Evolutionary conservation across 2,329 filamentous ascomycete genomes (phyloP).

Genomic region (Delphinella strobiligena): DNA sequence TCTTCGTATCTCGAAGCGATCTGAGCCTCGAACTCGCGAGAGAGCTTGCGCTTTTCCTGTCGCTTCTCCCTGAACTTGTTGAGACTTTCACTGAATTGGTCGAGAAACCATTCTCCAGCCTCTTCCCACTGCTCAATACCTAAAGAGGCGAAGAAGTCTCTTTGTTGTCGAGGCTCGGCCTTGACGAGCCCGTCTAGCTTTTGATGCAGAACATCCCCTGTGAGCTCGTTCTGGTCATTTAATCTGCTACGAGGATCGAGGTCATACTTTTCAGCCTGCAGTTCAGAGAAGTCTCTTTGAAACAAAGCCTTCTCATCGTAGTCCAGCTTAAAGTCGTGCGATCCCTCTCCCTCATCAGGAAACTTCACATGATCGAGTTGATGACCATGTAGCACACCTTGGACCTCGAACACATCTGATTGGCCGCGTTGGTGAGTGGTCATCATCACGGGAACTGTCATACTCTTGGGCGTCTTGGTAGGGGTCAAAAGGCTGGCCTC

Average conservation of each 20-base stretch:
- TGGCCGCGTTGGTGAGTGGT: too few species aligned
- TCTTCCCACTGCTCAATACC: slow-evolving; percentile 48
- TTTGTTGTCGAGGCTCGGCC: slow-evolving; percentile 24
- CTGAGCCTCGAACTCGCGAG: slow-evolving; percentile 44
- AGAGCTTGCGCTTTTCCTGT: slow-evolving; percentile 41
- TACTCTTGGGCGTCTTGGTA: too few species aligned
- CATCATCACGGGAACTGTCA: too few species aligned
- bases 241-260: slow-evolving; percentile 10
- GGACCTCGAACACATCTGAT: too few species aligned
- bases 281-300: slow-evolving; percentile 15
- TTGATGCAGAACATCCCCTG: slow-evolving; percentile 9
- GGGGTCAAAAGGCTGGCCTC: too few species aligned
- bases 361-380: too few species aligned
- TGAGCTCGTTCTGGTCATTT: not conserved
- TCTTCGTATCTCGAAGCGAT: slow-evolving; percentile 40
- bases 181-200: slow-evolving; percentile 12
- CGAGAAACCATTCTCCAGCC: slow-evolving; percentile 48
- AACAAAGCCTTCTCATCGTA: slow-evolving; percentile 15
- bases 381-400: too few species aligned
- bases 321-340: slow-evolving; percentile 13
- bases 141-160: slow-evolving; percentile 39
- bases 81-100: slow-evolving; percentile 40
- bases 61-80: slow-evolving; percentile 40
- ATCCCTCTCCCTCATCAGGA: not conserved
- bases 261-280: slow-evolving; percentile 20